These are phyloP conservation scores for Sporothrix globosa DNA, from an alignment of 2,329 filamentous ascomycete genomes.

Conservation along the genomic window DNA sequence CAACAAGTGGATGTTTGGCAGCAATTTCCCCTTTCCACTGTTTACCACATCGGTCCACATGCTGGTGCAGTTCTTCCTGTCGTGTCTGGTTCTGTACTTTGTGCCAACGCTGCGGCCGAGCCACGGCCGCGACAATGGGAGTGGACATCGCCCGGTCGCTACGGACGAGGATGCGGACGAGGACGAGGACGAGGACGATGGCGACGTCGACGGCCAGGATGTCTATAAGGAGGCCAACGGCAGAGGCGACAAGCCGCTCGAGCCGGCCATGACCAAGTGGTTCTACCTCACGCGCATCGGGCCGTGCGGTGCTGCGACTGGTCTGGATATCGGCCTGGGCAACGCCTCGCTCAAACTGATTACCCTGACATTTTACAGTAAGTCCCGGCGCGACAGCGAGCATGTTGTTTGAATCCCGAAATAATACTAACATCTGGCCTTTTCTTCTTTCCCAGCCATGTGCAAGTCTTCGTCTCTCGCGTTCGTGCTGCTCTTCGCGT, in stretches of 20 bases:
- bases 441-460: slow-evolving; percentile 65
- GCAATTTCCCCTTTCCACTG: slow-evolving; percentile 89
- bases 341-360: slow-evolving; percentile 97
- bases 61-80: slow-evolving; percentile 86
- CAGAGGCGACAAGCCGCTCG: slow-evolving; percentile 44
- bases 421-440: background rate
- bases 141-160: background rate
- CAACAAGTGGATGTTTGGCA: slow-evolving; percentile 99
- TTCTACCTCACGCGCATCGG: slow-evolving; percentile 93
- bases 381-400: background rate
- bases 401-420: no score
- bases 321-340: slow-evolving; percentile 91
- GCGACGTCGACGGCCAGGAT: no score
- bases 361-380: slow-evolving; percentile 87
- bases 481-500: slow-evolving; percentile 94
- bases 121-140: slow-evolving; percentile 44
- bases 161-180: background rate
- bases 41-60: slow-evolving; percentile 97
- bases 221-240: background rate
- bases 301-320: slow-evolving; percentile 89
- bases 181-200: background rate
- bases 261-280: slow-evolving; percentile 70
- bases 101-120: slow-evolving; percentile 73
- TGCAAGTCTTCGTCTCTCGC: slow-evolving; percentile 96
- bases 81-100: slow-evolving; percentile 76